phyloP scores from a whole-genome alignment of 192 early-diverging fungal species.

The Backusella luteola region DNA sequence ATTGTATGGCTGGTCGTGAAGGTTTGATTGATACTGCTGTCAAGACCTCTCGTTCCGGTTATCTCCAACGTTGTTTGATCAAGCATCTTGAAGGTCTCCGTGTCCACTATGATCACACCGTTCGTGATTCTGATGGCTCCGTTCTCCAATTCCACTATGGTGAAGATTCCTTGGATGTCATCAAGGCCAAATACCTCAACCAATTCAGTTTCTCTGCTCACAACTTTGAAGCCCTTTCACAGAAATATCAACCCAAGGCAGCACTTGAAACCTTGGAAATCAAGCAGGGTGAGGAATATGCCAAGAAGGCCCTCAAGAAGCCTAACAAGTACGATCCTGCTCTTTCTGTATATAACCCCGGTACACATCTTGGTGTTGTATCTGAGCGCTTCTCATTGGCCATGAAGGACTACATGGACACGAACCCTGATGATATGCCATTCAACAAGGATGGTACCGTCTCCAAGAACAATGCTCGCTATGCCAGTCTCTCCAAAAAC shows the following conservation, averaged over 20 bases:
- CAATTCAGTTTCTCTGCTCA: constrained; percentile 75
- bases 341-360: constrained; percentile 78
- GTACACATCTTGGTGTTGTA: constrained; percentile 81
- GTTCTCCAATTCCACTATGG: constrained; percentile 99
- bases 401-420: constrained; percentile 80
- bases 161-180: constrained; percentile 96
- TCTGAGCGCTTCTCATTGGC: constrained; percentile 89
- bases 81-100: constrained; percentile 96
- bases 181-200: constrained; percentile 84
- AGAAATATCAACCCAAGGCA: constrained; percentile 75
- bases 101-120: constrained; percentile 97
- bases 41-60: constrained; percentile 98
- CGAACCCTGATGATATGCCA: constrained; percentile 69
- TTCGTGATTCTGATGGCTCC: constrained; percentile 92
- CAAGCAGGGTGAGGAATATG: constrained; percentile 67
- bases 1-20: constrained; percentile 99
- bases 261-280: constrained; percentile 67
- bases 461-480: constrained; percentile 59
- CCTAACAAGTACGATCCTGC: constrained; percentile 73
- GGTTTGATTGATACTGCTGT: constrained; percentile 99
- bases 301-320: constrained; percentile 78
- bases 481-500: constrained; percentile 48
- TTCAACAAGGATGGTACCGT: constrained; percentile 47
- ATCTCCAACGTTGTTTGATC: constrained; percentile 98
- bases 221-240: constrained; percentile 81